phyloP scores from a whole-genome alignment of 1,284 basidiomycete genomes.

The Xerocomus amazonicus region DNA sequence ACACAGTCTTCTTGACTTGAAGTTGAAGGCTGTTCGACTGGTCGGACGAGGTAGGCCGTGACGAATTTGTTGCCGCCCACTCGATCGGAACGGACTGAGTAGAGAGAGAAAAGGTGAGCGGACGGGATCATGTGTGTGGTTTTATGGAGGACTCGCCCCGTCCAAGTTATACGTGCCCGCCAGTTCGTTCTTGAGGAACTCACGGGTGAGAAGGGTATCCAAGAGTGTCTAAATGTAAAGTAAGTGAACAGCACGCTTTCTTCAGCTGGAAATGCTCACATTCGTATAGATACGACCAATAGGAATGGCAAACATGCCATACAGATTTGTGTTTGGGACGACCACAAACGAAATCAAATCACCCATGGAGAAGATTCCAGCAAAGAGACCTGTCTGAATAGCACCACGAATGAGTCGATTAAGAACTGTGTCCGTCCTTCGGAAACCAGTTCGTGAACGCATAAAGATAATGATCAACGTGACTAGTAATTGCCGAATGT shows the following conservation, averaged over 20 bases:
- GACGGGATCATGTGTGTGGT: not conserved
- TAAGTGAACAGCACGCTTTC: not conserved
- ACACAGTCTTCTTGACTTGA: not conserved
- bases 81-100: not conserved
- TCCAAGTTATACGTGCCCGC: not conserved
- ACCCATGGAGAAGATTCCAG: constrained; percentile 41
- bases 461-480: constrained; percentile 35
- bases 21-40: not conserved
- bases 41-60: not conserved
- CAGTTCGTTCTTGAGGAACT: constrained; percentile 8
- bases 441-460: constrained; percentile 43
- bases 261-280: constrained; percentile 16
- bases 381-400: constrained; percentile 46
- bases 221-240: constrained; percentile 11
- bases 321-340: constrained; percentile 24
- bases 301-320: constrained; percentile 33
- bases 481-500: constrained; percentile 10
- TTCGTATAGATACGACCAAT: constrained; percentile 36
- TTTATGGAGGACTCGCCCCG: not conserved
- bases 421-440: constrained; percentile 43
- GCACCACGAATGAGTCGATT: constrained; percentile 46
- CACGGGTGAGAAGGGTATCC: constrained; percentile 14
- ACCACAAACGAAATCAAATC: constrained; percentile 40
- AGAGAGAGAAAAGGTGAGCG: not conserved
- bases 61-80: not conserved